Conservation (phyloP, 1,284 basidiomycete species). For the Irpex lacteus region DNA sequence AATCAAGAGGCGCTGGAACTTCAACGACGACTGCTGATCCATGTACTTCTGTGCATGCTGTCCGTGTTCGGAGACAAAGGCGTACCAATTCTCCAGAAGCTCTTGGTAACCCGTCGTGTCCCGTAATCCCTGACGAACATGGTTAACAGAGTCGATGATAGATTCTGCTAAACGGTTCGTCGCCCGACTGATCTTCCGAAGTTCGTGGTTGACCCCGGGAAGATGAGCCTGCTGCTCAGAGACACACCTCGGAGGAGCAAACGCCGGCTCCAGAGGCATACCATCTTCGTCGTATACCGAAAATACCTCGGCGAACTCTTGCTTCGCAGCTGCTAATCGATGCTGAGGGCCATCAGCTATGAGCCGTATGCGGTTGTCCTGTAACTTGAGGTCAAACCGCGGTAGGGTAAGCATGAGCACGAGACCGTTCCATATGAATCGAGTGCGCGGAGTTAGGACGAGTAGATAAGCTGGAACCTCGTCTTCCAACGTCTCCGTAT, state of each 20-base stretch:
- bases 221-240: conserved; percentile 91
- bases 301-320: conserved; percentile 73
- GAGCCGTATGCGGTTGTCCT: conserved; percentile 81
- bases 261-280: conserved; percentile 41
- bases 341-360: conserved; percentile 86
- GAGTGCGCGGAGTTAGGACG: conserved; percentile 81
- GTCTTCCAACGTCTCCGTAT: conserved; percentile 47
- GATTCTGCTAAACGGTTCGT: conserved; percentile 91
- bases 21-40: conserved; percentile 68
- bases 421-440: conserved; percentile 94
- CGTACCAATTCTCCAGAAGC: conserved; percentile 93
- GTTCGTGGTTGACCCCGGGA: conserved; percentile 84
- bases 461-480: conserved; percentile 76
- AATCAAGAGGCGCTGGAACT: conserved; percentile 83
- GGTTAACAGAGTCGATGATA: conserved; percentile 87
- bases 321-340: conserved; percentile 77
- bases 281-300: conserved; percentile 59
- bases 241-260: conserved; percentile 57
- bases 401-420: conserved; percentile 75
- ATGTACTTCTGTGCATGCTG: conserved; percentile 86
- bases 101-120: conserved; percentile 76
- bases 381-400: conserved; percentile 74
- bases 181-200: conserved; percentile 88
- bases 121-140: conserved; percentile 70
- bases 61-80: conserved; percentile 95